Evolutionary conservation across 345 rosid species (phyloP), one percentile per base, ranked within the genome.

Genomic region (Pistacia atlantica): DNA sequence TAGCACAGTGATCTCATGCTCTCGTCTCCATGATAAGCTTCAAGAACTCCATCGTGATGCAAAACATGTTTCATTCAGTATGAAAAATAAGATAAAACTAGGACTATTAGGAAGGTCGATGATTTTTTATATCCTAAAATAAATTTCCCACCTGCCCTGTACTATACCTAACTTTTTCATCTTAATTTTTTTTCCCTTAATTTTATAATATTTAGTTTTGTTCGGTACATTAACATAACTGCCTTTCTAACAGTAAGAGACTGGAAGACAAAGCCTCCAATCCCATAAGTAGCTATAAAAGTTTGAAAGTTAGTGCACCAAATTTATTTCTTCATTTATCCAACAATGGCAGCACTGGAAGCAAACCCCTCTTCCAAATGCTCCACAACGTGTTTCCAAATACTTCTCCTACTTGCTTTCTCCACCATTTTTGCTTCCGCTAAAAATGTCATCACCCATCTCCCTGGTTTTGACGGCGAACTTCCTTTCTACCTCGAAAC

Each of bases 401-500:
- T 64, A 5, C 20, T 66, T 42, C 71, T 80, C 46, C 66, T 68
- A 35, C 22, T 63, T 48, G 51, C 62, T 58, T 20, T 25, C 59
- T 2, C 76, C 8, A 38, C 62, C 68, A 10, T 63, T 42, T 42
- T 42, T 58, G 81, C 73, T 72, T 22, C 31, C 17, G 65, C 83
- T 4, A 38, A 10, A 61, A 80, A 28, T 16, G 82, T 80, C n/a
- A 76, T 83, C 18, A 80, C 72, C 18, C 37, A 63, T 35, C 77
- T 83, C 22, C 86, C 86, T 31, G 86, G 84, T 14, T 83, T 65
- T 33, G 79, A 71, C 20, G 86, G 82, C 10, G 73, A 67, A 0
- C 84, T 83, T 68, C 86, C 86, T 20, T 83, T 83, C 72, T 71
- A 75, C 17, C 82, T 83, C 18, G 82, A 83, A 72, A 83, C 84